Base-by-base conservation (phyloP, 805 yeast species). In the Candida oleophila region DNA sequence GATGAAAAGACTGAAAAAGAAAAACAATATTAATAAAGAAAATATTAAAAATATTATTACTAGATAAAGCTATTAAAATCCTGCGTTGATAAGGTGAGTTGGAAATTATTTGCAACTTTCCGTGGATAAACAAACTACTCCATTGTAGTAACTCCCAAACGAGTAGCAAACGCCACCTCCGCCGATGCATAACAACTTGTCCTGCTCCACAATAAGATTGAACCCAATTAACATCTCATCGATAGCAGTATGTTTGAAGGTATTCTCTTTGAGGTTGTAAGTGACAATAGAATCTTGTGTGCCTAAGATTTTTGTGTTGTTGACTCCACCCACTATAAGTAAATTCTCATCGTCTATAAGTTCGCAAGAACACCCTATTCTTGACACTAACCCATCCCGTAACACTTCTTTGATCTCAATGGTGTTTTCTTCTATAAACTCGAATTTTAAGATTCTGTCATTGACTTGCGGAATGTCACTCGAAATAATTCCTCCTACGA, bases 111-210 rank as follows among this genome's bases (percentile, higher is more conserved):
- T n/a, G n/a, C n/a, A n/a, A n/a, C n/a, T n/a, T n/a, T n/a, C n/a
- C n/a, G 30, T 16, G 19, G 25, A 38, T 16, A 20, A 7, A 8
- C n/a, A 36, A 14, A 30, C 20, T n/a, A 32, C 56, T 2, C 50
- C 45, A 50, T 61, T 70, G 52, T 67, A 70, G 41, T 55, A 61
- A 49, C 71, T 69, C 0, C 96, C 96, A 65, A 87, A 88, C 0
- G 91, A 85, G 53, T 84, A 87, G 58, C 95, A 87, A 1, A 87
- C 89, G 0, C 87, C 91, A 3, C 95, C 95, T 2, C 95, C 92
- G 7, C 83, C 86, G 38, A 80, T 51, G 2, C 66, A 45, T 11
- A 35, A 63, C 39, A 18, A 64, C 44, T 4, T 60, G 18, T 4
- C 52, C 2, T 48, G 46, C n/a, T 51, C 41, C 2, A 60, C 57